Evolutionary conservation across 352 stramenopile genomes (phyloP), one percentile per base, ranked within the genome.

Genomic region (Phytophthora idaei): DNA sequence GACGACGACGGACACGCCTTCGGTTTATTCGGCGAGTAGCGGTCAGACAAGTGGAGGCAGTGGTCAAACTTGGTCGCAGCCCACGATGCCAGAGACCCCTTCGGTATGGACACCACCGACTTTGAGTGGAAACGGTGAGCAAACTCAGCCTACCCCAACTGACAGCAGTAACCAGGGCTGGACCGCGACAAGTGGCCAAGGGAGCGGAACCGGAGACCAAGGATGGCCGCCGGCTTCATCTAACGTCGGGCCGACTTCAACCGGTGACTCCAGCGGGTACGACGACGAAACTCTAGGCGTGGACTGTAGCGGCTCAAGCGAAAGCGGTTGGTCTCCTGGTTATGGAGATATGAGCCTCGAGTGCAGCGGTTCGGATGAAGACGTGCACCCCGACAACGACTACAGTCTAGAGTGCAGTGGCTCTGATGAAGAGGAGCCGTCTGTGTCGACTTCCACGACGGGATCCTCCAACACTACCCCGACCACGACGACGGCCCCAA

Each of bases 341-440:
- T 50, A 41, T 11, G 17, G 17, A 21, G 48, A 44, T 28, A 45
- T 65, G 29, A 61, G 59, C 54, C 52, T 73, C 7, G 65, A 73
- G 31, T 73, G 65, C 41, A 73, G 65, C 25, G 65, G 59, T 28
- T 73, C 65, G 2, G 54, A 60, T 9, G 64, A 72, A 0, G 50
- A 14, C 27, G 21, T 2, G 14, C 39, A 15, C 4, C 32, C 41
- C 0, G 31, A 21, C 7, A 45, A 52, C n/a, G 65, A 61, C 15
- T 52, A 36, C 15, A 67, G 50, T 46, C 57, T 73, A 12, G 52
- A 73, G 28, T 63, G 65, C 31, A 69, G 65, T 27, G 58, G 57
- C 1, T 61, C 59, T 0, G 59, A 68, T 27, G 63, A 71, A 12
- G 54, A 61, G 29, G 17, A 49, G 7, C 48, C 56, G 25, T 46